Evolutionary conservation across 768 basidiomycete genomes (phyloP), one percentile per base, ranked within the genome.

Genomic region (Hypholoma fasciculare): DNA sequence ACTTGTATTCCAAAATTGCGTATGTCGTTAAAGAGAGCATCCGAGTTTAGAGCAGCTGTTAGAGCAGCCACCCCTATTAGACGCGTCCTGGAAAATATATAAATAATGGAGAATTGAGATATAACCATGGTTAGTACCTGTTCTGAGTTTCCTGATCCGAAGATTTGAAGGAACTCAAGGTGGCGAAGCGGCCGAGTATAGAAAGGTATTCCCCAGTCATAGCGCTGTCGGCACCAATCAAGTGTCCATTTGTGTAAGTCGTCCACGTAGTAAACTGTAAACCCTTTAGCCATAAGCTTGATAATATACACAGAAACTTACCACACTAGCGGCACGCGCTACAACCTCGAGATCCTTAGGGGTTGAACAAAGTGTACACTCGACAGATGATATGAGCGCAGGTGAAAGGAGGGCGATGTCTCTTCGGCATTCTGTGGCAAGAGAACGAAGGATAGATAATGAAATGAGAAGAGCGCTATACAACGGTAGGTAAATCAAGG

Each of bases 251-350:
- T 19, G 95, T 94, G 63, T 88, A 97, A 14, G 94, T 95, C 17
- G 90, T 89, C 89, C 93, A 98, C 1, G 93, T 89, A 3, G 89
- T 91, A 65, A 96, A 94, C 90, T 95, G 34, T 54, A 26, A 50
- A 47, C 14, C 8, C 30, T 49, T 9, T 34, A 52, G 38, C 16
- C 50, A 16, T 34, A 13, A 20, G 13, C 16, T 14, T 37, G 42
- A 30, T 5, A 17, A 20, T 9, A 59, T 56, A 4, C 19, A 37
- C 14, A 49, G 20, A 17, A 6, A 81, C 90, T 65, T 70, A 94
- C 94, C 53, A 94, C 84, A 66, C 83, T 89, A 19, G 93, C 93
- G 11, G 89, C 86, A 65, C 89, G 83, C 4, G 89, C 89, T 36
- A 82, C 76, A 9, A 94, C 82, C 68, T 94, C 92, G 27, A 94